A percentile compares a stretch with the other conserved stretches of the same genome.
Evolutionary conservation across 495 filamentous ascomycete species (phyloP).

Genomic region (Neurospora tetraspora): DNA sequence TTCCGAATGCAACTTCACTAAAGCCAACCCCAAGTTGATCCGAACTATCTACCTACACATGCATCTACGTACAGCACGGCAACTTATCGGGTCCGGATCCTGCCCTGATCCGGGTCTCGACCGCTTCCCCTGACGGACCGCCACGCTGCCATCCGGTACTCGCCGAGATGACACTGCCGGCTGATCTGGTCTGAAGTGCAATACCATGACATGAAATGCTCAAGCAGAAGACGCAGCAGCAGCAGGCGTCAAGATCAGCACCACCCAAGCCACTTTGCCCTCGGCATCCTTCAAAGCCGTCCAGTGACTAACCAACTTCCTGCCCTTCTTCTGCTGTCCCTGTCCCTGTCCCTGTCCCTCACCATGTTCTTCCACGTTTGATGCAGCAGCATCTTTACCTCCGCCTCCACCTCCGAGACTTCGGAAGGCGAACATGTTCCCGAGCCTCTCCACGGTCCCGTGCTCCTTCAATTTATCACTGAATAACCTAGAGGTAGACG

Average conservation of each 20-base stretch:
- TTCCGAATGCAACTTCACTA: background rate
- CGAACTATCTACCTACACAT: background rate
- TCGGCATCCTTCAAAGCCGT: slow-evolving; percentile 43
- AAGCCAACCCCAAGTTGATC: background rate
- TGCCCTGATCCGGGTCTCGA: background rate
- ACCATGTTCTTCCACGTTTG: background rate
- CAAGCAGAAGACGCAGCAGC: background rate
- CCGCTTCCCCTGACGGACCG: background rate
- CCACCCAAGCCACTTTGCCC: slow-evolving; percentile 34
- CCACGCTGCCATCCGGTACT: background rate
- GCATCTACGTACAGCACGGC: background rate
- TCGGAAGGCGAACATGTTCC: slow-evolving; percentile 9
- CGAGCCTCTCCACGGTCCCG: slow-evolving; percentile 13
- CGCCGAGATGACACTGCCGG: background rate
- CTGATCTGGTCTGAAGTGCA: background rate
- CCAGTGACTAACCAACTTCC: slow-evolving; percentile 43
- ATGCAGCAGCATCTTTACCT: background rate
- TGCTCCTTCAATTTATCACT: slow-evolving; percentile 20
- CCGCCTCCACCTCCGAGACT: background rate
- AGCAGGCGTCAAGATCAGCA: slow-evolving; percentile 31
- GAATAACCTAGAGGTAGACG: slow-evolving; percentile 3
- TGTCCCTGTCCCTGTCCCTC: background rate
- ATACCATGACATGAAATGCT: background rate
- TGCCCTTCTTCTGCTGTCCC: slow-evolving; percentile 13
- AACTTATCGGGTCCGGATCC: background rate